Percentiles rank a stretch among this genome's conserved stretches.
phyloP scores from a whole-genome alignment of 176 grass and related monocot species.

The Musa beccarii region DNA sequence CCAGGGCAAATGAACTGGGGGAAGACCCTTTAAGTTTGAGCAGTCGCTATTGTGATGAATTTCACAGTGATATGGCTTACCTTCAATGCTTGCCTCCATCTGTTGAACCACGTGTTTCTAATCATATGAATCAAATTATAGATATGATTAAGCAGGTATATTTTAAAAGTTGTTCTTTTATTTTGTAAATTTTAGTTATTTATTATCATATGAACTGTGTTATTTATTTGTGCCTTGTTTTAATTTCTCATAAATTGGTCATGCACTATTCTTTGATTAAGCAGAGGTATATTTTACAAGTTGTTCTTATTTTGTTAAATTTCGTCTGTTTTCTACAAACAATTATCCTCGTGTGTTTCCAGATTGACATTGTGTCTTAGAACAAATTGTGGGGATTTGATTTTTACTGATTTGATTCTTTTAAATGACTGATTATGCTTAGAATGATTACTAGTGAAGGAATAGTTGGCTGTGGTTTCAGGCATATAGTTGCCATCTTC shows the following conservation, averaged over 20 bases:
- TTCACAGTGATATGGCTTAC: slow-evolving; percentile 66
- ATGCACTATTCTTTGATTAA: not conserved
- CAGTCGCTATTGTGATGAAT: slow-evolving; percentile 77
- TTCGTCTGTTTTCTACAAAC: no score
- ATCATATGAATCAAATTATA: slow-evolving; percentile 81
- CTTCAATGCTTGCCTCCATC: slow-evolving; percentile 90
- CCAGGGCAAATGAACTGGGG: slow-evolving; percentile 71
- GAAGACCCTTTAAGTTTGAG: slow-evolving; percentile 88
- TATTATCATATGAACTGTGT: not conserved
- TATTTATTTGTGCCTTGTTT: not conserved
- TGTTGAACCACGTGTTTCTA: slow-evolving; percentile 76
- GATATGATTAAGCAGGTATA: slow-evolving; percentile 90
- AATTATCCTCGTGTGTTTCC: no score
- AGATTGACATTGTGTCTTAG: not conserved
- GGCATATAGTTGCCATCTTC: not conserved
- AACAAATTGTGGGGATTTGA: not conserved
- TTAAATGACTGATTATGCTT: not conserved
- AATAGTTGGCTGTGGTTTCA: not conserved
- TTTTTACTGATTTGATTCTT: not conserved
- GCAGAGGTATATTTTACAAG: not conserved
- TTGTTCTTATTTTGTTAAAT: not conserved
- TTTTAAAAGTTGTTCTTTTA: not conserved
- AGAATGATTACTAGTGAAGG: no score
- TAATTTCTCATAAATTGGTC: not conserved
- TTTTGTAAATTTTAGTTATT: not conserved